phyloP scores from a whole-genome alignment of 1,139 yeast species.

The Blastobotrys capitulatus region DNA sequence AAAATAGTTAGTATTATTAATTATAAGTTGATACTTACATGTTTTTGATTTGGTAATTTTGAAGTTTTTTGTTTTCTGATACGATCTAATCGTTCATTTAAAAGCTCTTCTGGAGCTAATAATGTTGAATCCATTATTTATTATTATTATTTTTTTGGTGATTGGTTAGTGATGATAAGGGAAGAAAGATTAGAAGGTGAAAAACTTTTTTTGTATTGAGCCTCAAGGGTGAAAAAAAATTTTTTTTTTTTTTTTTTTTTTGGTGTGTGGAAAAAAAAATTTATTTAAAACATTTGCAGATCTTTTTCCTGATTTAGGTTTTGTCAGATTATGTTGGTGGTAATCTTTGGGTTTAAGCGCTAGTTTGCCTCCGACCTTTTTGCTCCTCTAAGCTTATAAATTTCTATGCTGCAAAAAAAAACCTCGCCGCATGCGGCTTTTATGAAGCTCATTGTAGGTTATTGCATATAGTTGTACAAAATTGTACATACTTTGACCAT shows the following conservation, averaged over 20 bases:
- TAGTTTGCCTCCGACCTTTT: no score
- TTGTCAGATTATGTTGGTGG: no score
- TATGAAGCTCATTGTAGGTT: no score
- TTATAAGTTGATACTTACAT: slow-evolving; percentile 30
- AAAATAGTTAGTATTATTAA: slow-evolving; percentile 2
- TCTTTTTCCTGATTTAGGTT: not conserved
- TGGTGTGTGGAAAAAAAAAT: not conserved
- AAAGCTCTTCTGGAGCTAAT: slow-evolving; percentile 10
- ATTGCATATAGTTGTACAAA: no score
- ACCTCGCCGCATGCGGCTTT: no score
- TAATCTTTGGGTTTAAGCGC: no score
- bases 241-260: no score
- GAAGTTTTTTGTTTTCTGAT: slow-evolving; percentile 68
- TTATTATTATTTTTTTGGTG: not conserved
- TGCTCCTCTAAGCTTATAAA: no score
- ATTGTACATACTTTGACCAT: no score
- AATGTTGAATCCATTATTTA: not conserved
- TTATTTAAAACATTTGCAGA: not conserved
- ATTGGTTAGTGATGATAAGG: not conserved
- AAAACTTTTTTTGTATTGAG: not conserved
- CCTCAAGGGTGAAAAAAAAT: not conserved
- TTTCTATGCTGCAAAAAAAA: no score
- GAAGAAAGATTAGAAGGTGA: not conserved
- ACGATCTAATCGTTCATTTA: slow-evolving; percentile 47
- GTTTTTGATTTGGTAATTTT: slow-evolving; percentile 79